These are phyloP conservation scores for Kwoniella pini DNA, from an alignment of 768 basidiomycete genomes.

Conservation along the genomic window DNA sequence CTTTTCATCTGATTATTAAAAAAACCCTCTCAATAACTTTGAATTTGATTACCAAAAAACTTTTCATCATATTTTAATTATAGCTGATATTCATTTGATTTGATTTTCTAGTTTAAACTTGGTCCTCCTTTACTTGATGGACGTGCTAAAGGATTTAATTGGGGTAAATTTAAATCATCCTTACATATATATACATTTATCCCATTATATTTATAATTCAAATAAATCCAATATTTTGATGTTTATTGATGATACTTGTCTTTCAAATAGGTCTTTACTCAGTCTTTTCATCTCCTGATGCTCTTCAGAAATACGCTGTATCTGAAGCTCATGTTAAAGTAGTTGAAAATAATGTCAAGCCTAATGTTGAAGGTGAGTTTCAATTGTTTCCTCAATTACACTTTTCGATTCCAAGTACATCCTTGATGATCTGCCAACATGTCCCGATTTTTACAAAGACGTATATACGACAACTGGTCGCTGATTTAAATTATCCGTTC, in stretches of 20 bases:
- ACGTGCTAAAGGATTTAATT: slow-evolving; percentile 51
- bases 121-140: slow-evolving; percentile 48
- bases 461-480: neutral
- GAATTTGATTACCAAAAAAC: no score
- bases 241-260: neutral
- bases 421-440: neutral
- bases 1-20: no score
- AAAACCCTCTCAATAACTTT: no score
- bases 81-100: neutral
- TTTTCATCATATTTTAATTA: no score
- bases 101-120: slow-evolving; percentile 32
- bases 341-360: slow-evolving; percentile 45
- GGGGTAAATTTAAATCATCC: slow-evolving; percentile 31
- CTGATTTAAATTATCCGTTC: neutral
- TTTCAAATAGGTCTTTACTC: slow-evolving; percentile 48
- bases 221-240: no score
- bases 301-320: slow-evolving; percentile 51
- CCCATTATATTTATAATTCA: no score
- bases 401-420: no score
- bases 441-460: neutral
- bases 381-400: no score
- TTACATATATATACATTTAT: no score
- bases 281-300: slow-evolving; percentile 40
- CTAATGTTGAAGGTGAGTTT: slow-evolving; percentile 47
- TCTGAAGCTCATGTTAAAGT: slow-evolving; percentile 48